Base-by-base conservation (phyloP, 192 early-diverging fungal species). In the Gonapodya prolifera region DNA sequence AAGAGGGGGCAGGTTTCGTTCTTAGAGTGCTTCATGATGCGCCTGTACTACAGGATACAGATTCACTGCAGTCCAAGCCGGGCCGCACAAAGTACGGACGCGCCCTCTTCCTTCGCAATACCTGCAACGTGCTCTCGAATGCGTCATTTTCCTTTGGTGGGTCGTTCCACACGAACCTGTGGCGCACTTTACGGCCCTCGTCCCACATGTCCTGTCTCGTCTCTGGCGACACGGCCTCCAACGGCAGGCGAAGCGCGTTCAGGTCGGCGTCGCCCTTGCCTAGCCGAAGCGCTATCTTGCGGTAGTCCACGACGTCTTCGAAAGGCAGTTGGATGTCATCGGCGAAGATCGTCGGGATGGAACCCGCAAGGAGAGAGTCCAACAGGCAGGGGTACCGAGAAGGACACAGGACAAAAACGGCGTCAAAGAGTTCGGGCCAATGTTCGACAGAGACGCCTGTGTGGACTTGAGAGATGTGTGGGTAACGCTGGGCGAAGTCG, bases 351-450 rank as follows among this genome's bases (percentile, higher is more conserved):
- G 80, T 76, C 2, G 81, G 81, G 1, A 82, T 80, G 2, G 81
- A 45, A 28, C 78, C 77, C 13, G 80, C 79, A 30, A 81, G 33
- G n/a, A 82, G 78, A 69, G 79, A 70, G 69, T 80, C 78, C 61
- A 81, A 82, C 31, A 80, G 45, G 8, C 81, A 35, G 2, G 81
- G 81, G 30, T 28, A 75, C 81, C 81, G 80, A 1, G 81, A 77
- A 0, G 81, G 81, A 69, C 81, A 82, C 0, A 82, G 77, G 17
- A 75, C 79, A 76, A 82, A 82, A 45, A 78, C 76, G 17, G 81
- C 35, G 28, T 82, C 61, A 31, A 35, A 45, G 0, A 82, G 80
- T 45, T 82, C 81, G 0, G 76, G 0, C 81, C 81, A 82, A 35
- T 82, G 80, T 23, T 61, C 33, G 29, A 34, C 1, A 28, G 36